Evolutionary conservation across 2,329 filamentous ascomycete species (phyloP), one percentile per base, ranked within the genome.

Genomic region (Corinectria fuckeliana): DNA sequence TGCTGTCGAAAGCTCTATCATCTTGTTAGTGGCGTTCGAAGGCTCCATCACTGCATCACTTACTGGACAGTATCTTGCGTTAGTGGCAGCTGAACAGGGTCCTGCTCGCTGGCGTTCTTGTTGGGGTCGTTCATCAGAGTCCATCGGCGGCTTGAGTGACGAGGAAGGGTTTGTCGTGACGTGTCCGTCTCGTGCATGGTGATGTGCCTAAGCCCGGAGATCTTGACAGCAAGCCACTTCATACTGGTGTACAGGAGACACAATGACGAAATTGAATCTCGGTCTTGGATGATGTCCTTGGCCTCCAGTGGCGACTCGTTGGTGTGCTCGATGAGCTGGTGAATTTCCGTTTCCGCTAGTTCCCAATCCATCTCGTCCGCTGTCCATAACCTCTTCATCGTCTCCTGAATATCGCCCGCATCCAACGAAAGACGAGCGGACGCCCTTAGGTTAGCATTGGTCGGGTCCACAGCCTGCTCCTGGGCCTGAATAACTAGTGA

Each of bases 181-280:
- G 87, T 87, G 74, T 92, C 87, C 34, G 86, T 85, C 44, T 91
- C 87, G 61, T 90, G 87, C 51, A 85, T 82, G 18, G 91, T 94
- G 69, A 97, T 92, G 71, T 94, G 89, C 39, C 95, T 87, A 52
- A 99, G 82, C 57, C 91, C 83, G n/a, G 84, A 80, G 39, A 96
- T 88, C 77, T 94, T 95, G 67, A 89, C 89, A 18, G 91, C 88
- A 32, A 99, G 86, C 95, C 95, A 99, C 81, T 96, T 95, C 92
- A 98, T 96, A 79, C 93, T 97, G 49, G 93, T 97, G 75, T 97
- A 96, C 32, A 99, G 81, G 36, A 97, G 84, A 68, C 93, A 97
- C 4, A 99, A 80, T 4, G 90, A 90, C 41, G 90, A 87, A 25
- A 98, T 89, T 4, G 89, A 91, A 73, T 98, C 96, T 23, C 91